phyloP scores from a whole-genome alignment of 768 basidiomycete species.

The Tulasnella sp. region DNA sequence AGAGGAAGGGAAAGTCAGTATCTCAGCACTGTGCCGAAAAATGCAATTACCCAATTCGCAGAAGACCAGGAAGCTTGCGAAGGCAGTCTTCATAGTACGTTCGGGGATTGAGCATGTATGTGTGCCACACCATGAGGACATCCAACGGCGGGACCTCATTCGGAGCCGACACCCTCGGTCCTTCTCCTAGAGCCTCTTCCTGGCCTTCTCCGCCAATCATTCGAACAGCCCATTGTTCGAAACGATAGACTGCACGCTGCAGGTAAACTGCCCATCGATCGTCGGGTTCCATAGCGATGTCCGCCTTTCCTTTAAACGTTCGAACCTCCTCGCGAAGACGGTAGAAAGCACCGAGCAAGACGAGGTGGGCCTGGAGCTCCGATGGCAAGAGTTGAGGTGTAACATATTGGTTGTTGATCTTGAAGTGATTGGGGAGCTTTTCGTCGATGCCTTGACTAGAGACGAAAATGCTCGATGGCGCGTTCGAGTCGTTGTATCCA shows the following conservation, averaged over 20 bases:
- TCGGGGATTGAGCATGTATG: conserved; percentile 25
- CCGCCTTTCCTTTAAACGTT: too few relatives aligned
- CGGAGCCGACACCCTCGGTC: neutral
- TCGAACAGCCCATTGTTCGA: conserved; percentile 18
- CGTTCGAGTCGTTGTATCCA: neutral
- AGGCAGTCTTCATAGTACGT: conserved; percentile 1
- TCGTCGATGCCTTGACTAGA: neutral
- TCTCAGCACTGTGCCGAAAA: neutral
- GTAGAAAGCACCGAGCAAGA: too few relatives aligned
- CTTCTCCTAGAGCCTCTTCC: neutral
- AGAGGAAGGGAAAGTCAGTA: neutral
- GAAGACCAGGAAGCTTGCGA: neutral
- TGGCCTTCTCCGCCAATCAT: neutral
- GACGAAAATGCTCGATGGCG: neutral
- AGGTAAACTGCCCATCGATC: conserved; percentile 19
- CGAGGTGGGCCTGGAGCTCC: too few relatives aligned
- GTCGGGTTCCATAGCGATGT: neutral
- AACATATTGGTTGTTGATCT: neutral
- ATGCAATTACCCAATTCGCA: neutral
- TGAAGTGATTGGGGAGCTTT: neutral
- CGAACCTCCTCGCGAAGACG: too few relatives aligned
- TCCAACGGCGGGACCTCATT: conserved; percentile 25
- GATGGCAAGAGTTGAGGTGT: too few relatives aligned
- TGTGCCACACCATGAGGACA: conserved; percentile 31
- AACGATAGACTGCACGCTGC: conserved; percentile 26